Evolutionary conservation across 495 filamentous ascomycete species (phyloP).

Genomic region (Talaromyces nanjingensis): DNA sequence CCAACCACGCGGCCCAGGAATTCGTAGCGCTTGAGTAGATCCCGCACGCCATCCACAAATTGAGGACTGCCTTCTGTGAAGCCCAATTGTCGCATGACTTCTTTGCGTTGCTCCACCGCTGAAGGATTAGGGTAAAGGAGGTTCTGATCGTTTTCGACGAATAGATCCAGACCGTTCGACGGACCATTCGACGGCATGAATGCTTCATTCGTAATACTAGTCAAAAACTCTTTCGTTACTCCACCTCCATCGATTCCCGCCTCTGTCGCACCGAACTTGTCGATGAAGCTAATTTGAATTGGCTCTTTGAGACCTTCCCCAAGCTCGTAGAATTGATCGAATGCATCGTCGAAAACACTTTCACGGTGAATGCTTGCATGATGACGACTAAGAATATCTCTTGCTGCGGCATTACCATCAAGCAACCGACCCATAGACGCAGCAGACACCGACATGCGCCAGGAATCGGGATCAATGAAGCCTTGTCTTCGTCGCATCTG

Average conservation of each 20-base stretch:
- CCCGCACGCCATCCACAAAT: slow-evolving; percentile 50
- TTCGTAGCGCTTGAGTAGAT: slow-evolving; percentile 72
- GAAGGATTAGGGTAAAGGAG: slow-evolving; percentile 84
- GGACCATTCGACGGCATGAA: slow-evolving; percentile 54
- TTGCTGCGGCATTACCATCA: slow-evolving; percentile 22
- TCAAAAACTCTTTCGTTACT: slow-evolving; percentile 96
- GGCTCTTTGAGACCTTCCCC: slow-evolving; percentile 87
- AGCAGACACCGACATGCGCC: slow-evolving; percentile 58
- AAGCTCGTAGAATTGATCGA: slow-evolving; percentile 73
- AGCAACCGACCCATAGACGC: slow-evolving; percentile 30
- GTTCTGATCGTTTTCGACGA: slow-evolving; percentile 83
- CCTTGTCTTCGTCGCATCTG: slow-evolving; percentile 71
- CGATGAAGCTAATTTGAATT: slow-evolving; percentile 95
- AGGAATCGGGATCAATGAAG: slow-evolving; percentile 67
- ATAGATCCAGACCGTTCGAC: slow-evolving; percentile 48
- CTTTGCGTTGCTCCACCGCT: slow-evolving; percentile 65
- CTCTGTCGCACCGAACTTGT: slow-evolving; percentile 78
- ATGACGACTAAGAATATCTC: slow-evolving; percentile 59
- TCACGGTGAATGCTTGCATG: slow-evolving; percentile 76
- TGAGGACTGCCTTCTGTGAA: slow-evolving; percentile 44
- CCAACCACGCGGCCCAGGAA: slow-evolving; percentile 90
- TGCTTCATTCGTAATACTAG: slow-evolving; percentile 80
- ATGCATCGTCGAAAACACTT: slow-evolving; percentile 79
- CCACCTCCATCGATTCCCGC: slow-evolving; percentile 96
- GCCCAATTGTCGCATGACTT: slow-evolving; percentile 47